Evolutionary conservation across 1,284 basidiomycete genomes (phyloP).

Genomic region (Cutaneotrichosporon sp.): DNA sequence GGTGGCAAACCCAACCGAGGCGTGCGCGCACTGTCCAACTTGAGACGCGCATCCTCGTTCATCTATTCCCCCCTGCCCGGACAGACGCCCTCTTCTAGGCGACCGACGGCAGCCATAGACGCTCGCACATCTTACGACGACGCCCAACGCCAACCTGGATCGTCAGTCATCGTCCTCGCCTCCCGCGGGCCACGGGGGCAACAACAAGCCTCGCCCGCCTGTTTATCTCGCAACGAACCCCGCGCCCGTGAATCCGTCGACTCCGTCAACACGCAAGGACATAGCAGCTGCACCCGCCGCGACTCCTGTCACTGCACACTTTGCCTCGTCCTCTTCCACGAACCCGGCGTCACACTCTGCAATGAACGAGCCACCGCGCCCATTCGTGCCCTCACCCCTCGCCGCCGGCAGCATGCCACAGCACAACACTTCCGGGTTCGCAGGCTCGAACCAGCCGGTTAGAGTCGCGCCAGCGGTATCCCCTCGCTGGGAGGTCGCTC

Average conservation of each 20-base stretch:
- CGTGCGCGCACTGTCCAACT: background rate
- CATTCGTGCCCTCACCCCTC: background rate
- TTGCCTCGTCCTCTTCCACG: background rate
- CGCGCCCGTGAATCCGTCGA: background rate
- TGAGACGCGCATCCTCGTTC: background rate
- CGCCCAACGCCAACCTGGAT: constrained; percentile 4
- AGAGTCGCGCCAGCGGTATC: background rate
- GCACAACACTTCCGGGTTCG: background rate
- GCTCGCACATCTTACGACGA: background rate
- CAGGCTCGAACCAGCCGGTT: background rate
- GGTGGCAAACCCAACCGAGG: background rate
- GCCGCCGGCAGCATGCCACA: background rate
- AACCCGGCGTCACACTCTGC: background rate
- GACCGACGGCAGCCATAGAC: background rate
- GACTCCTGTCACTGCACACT: background rate
- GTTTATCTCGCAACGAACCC: background rate
- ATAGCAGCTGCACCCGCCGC: background rate
- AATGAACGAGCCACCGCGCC: constrained; percentile 3
- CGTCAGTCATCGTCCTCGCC: constrained; percentile 3
- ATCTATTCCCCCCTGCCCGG: background rate
- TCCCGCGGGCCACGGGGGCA: background rate
- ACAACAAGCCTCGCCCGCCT: background rate
- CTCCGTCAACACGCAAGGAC: too few species aligned
- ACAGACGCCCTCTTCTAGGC: background rate
- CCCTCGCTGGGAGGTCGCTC: background rate